These are phyloP conservation scores for Phaeosphaeriaceae sp. DNA, from an alignment of 2,329 filamentous ascomycete genomes.

Conservation along the genomic window DNA sequence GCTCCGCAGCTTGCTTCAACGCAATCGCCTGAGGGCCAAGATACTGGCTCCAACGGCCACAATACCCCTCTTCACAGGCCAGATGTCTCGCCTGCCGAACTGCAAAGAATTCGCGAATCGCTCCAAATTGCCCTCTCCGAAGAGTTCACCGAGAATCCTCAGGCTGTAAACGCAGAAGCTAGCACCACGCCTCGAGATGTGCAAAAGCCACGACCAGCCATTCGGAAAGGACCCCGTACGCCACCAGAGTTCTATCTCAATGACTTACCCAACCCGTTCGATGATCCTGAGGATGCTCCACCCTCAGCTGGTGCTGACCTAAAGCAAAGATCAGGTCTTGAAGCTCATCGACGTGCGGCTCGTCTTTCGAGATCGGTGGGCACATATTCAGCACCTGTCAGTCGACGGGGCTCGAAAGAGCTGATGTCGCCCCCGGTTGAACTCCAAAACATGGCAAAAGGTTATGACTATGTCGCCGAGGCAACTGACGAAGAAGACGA, in stretches of 20 bases:
- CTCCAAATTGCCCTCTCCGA: slow-evolving; percentile 44
- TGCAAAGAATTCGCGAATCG: slow-evolving; percentile 41
- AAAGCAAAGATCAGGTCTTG: slow-evolving; percentile 44
- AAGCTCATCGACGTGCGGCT: slow-evolving; percentile 43
- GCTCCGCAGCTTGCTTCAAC: slow-evolving; percentile 20
- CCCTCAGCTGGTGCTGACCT: slow-evolving; percentile 20
- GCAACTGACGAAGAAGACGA: slow-evolving; percentile 39
- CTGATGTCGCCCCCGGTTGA: slow-evolving; percentile 30
- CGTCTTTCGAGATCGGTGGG: slow-evolving; percentile 45
- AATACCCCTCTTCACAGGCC: slow-evolving; percentile 34
- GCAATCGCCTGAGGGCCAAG: slow-evolving; percentile 28
- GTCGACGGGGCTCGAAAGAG: slow-evolving; percentile 46
- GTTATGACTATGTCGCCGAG: slow-evolving; percentile 26
- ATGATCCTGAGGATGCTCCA: slow-evolving; percentile 23
- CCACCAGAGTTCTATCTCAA: slow-evolving; percentile 43
- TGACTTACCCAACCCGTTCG: slow-evolving; percentile 38
- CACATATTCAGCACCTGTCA: slow-evolving; percentile 44
- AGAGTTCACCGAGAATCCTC: slow-evolving; percentile 22
- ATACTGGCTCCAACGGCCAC: slow-evolving; percentile 34
- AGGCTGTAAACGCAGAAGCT: background rate
- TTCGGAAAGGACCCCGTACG: slow-evolving; percentile 41
- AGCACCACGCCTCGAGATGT: slow-evolving; percentile 26
- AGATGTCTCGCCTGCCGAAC: slow-evolving; percentile 45
- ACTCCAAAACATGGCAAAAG: slow-evolving; percentile 18
- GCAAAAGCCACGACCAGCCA: slow-evolving; percentile 47